Evolutionary conservation across 768 basidiomycete genomes (phyloP).

Genomic region (Trametes elegans): DNA sequence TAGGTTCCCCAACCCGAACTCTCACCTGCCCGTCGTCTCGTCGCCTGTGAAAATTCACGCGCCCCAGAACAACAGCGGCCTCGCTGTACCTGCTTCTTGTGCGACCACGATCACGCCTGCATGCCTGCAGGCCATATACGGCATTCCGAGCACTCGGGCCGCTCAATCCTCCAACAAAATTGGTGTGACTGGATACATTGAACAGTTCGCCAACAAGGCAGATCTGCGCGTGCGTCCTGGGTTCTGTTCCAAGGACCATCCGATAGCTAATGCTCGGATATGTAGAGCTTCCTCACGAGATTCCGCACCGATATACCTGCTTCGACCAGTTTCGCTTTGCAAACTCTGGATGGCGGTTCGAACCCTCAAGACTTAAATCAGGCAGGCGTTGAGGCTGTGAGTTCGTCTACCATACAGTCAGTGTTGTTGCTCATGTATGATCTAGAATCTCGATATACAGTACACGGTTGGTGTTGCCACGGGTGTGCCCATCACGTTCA

Average conservation of each 20-base stretch:
- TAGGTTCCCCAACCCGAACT: slow-evolving; percentile 20
- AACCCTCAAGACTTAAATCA: slow-evolving; percentile 44
- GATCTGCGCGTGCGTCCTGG: slow-evolving; percentile 34
- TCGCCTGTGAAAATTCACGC: slow-evolving; percentile 25
- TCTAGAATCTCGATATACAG: slow-evolving; percentile 28
- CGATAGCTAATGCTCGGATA: slow-evolving; percentile 13
- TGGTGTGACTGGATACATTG: slow-evolving; percentile 35
- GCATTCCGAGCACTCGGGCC: slow-evolving; percentile 26
- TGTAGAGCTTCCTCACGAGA: slow-evolving; percentile 47
- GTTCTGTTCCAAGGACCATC: fast-evolving
- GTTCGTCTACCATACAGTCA: no score
- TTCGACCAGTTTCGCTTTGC: slow-evolving; percentile 17
- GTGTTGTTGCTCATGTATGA: no score
- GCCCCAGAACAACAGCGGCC: neutral
- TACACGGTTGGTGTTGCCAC: slow-evolving; percentile 38
- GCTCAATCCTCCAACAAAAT: slow-evolving; percentile 27
- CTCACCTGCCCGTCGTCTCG: slow-evolving; percentile 4
- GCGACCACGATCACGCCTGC: slow-evolving; percentile 31
- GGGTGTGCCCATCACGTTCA: slow-evolving; percentile 51
- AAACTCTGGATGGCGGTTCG: slow-evolving; percentile 50
- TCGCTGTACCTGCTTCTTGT: slow-evolving; percentile 24
- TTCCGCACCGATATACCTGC: slow-evolving; percentile 20
- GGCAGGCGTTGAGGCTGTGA: slow-evolving; percentile 63
- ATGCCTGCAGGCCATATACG: slow-evolving; percentile 34
- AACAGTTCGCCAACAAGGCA: slow-evolving; percentile 27